Evolutionary conservation across 2,329 filamentous ascomycete genomes (phyloP).

Genomic region (Fusarium multiceps): DNA sequence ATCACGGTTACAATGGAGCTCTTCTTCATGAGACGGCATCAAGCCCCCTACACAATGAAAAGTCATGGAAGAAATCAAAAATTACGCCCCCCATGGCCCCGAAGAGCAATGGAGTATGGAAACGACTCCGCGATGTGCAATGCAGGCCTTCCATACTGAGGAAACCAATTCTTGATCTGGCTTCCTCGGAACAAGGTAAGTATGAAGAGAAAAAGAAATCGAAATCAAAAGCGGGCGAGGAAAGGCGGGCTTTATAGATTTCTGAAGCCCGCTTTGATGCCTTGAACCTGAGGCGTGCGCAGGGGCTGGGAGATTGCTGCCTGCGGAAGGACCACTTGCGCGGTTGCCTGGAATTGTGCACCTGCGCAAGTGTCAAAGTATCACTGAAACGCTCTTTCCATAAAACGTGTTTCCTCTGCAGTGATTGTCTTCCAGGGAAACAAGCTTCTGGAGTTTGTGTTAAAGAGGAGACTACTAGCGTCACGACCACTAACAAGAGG

Average conservation of each 20-base stretch:
- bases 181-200: conserved; percentile 63
- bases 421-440: background rate
- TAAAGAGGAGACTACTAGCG: background rate
- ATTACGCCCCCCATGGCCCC: conserved; percentile 65
- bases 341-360: conserved; percentile 1
- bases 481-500: background rate
- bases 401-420: background rate
- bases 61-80: conserved; percentile 59
- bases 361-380: background rate
- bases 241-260: conserved; percentile 50
- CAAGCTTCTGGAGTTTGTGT: background rate
- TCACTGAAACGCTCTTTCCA: background rate
- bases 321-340: conserved; percentile 1
- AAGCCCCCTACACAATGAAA: conserved; percentile 60
- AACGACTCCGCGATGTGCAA: conserved; percentile 65
- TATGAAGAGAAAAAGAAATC: conserved; percentile 60
- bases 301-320: conserved; percentile 18
- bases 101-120: conserved; percentile 64
- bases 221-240: conserved; percentile 8
- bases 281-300: conserved; percentile 23
- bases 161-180: conserved; percentile 59
- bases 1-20: conserved; percentile 1
- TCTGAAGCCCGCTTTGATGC: background rate
- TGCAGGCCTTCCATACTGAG: conserved; percentile 63
- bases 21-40: conserved; percentile 58